Evolutionary conservation across 2,329 filamentous ascomycete species (phyloP), one percentile per base, ranked within the genome.

Genomic region (Paraphaeosphaeria minitans): DNA sequence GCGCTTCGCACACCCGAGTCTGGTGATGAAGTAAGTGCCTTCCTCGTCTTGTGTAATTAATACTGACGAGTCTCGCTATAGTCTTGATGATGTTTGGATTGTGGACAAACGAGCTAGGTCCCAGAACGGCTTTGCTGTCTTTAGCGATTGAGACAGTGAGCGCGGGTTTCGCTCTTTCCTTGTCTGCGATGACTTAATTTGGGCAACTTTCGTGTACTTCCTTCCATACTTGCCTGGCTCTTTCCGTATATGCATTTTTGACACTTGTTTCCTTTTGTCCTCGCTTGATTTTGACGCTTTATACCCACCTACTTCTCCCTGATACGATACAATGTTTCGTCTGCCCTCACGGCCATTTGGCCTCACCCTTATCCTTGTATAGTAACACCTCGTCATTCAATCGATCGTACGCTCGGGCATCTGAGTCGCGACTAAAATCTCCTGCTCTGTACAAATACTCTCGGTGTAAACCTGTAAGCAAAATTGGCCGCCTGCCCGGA

Each of bases 1-100:
- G 74, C 81, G 80, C 49, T 96, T 93, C 75, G 81, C 93, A 50
- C 95, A 94, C 66, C 92, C 92, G 2, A 94, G 86, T 72, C 78
- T 96, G 12, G 80, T 88, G 4, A 78, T 81, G 33, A 88, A 88
- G 82, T 89, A 82, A 81, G 87, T 84, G 33, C 29, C n/a, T 39
- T 42, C 31, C 62, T 66, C 13, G 8, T 24, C 16, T 51, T 10
- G 35, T 2, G 19, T 43, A 3, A 27, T 9, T 41, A 16, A 33
- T 46, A 55, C 63, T 69, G 39, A 71, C 59, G 29, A 53, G 67
- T 55, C 60, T 39, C 7, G 19, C 27, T 14, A 7, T 31, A 89
- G 87, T 22, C 80, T 93, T n/a, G 83, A 87, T 66, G 85, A 87
- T 65, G 84, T 89, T 0, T 92, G 90, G 90, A 86, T 92, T 53